Percentiles rank a stretch among this genome's conserved stretches.
These are phyloP conservation scores for Apiotrichum gracile DNA, from an alignment of 1,284 basidiomycete genomes.

Conservation along the genomic window DNA sequence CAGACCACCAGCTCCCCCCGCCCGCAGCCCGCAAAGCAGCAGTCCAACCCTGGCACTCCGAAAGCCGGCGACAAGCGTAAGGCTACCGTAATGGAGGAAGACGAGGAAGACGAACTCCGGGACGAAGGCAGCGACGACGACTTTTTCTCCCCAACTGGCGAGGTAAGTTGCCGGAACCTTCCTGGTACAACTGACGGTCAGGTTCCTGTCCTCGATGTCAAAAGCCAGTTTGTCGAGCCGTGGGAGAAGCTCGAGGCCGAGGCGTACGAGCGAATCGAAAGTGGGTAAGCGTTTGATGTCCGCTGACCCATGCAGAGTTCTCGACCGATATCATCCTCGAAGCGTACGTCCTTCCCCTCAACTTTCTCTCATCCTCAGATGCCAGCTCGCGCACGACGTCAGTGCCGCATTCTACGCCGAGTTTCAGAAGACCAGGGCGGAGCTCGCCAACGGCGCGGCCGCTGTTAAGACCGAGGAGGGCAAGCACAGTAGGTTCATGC, in stretches of 20 bases:
- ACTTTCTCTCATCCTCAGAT: not conserved
- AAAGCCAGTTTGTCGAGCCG: conserved; percentile 17
- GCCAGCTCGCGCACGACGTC: conserved; percentile 12
- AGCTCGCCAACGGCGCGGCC: conserved; percentile 19
- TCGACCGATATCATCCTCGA: not conserved
- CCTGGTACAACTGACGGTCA: not conserved
- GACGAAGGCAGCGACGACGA: not conserved
- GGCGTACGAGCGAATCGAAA: conserved; percentile 15
- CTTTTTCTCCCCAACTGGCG: conserved; percentile 18
- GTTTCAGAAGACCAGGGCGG: conserved; percentile 5
- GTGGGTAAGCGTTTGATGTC: conserved; percentile 8
- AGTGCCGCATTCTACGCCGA: conserved; percentile 17
- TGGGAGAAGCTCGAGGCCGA: conserved; percentile 29
- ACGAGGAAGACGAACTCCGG: no score
- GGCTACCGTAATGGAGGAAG: no score
- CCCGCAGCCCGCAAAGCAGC: no score
- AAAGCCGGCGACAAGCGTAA: no score
- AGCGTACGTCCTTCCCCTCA: not conserved
- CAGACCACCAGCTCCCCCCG: no score
- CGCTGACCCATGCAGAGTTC: conserved; percentile 3
- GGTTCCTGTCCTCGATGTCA: not conserved
- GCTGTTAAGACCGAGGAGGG: conserved; percentile 24
- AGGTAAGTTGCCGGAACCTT: conserved; percentile 6
- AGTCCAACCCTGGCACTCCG: no score
- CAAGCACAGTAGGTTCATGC: conserved; percentile 24